Conservation (phyloP, 495 filamentous ascomycete species). For the Penicillium lividum region DNA sequence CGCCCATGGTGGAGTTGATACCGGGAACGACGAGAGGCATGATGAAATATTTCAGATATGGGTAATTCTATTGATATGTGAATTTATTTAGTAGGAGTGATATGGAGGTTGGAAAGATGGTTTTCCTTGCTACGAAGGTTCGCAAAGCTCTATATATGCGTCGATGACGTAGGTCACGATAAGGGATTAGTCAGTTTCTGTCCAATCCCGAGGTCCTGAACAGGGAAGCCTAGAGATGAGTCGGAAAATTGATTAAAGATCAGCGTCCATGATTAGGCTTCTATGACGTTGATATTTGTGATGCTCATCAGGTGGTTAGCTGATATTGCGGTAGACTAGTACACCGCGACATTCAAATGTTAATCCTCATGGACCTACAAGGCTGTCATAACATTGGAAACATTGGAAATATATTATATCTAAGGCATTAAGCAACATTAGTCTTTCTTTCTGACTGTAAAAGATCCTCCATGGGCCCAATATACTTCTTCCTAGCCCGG, state of each 20-base stretch:
- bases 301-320: neutral
- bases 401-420: neutral
- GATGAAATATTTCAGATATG: slow-evolving; percentile 27
- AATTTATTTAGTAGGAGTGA: neutral
- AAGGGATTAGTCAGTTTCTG: neutral
- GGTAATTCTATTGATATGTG: neutral
- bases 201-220: neutral
- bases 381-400: no score
- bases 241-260: neutral
- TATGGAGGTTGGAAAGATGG: neutral
- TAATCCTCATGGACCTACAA: no score
- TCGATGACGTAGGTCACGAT: neutral
- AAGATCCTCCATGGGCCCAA: slow-evolving; percentile 18
- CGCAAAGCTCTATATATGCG: slow-evolving; percentile 1
- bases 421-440: slow-evolving; percentile 3
- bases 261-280: neutral
- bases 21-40: slow-evolving; percentile 87
- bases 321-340: neutral
- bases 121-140: neutral
- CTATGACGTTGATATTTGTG: neutral
- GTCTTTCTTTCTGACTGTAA: slow-evolving; percentile 9
- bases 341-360: no score
- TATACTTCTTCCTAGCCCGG: slow-evolving; percentile 30
- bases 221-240: neutral
- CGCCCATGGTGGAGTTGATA: slow-evolving; percentile 54